phyloP scores from a whole-genome alignment of 2,329 filamentous ascomycete genomes.

The Ophiosphaerella herpotricha region DNA sequence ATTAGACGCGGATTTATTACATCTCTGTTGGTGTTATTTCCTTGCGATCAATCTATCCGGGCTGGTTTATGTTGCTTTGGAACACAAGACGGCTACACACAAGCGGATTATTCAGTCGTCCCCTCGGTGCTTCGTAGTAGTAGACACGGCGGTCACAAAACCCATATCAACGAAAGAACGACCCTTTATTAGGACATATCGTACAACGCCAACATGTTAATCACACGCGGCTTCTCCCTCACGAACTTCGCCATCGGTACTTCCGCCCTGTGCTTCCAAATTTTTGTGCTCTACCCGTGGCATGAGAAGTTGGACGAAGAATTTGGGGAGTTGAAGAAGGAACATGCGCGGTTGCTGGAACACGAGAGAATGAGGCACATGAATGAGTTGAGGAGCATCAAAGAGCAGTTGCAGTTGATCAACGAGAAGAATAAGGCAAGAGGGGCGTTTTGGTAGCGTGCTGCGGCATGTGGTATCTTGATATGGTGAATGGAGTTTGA shows the following conservation, averaged over 20 bases:
- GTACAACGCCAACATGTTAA: conserved; percentile 36
- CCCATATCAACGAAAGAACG: no score
- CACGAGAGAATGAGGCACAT: conserved; percentile 25
- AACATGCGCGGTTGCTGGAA: conserved; percentile 51
- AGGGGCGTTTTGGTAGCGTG: conserved; percentile 11
- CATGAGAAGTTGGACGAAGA: conserved; percentile 67
- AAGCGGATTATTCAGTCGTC: no score
- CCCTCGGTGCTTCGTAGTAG: no score
- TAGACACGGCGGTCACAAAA: no score
- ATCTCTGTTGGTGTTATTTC: no score
- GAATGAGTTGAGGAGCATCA: conserved; percentile 23
- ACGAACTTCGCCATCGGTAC: conserved; percentile 70
- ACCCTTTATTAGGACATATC: background rate
- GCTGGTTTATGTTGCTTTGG: no score
- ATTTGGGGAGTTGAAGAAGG: conserved; percentile 63
- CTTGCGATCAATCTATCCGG: no score
- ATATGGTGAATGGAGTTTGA: background rate
- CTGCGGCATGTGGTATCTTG: background rate
- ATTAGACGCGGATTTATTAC: no score
- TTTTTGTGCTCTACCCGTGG: conserved; percentile 73
- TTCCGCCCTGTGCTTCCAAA: conserved; percentile 69
- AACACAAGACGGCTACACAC: no score
- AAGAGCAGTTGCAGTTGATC: conserved; percentile 25
- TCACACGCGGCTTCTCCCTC: conserved; percentile 60
- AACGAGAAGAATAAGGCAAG: conserved; percentile 14